Conservation (phyloP, 768 basidiomycete genomes). For the Mycena vitilis region DNA sequence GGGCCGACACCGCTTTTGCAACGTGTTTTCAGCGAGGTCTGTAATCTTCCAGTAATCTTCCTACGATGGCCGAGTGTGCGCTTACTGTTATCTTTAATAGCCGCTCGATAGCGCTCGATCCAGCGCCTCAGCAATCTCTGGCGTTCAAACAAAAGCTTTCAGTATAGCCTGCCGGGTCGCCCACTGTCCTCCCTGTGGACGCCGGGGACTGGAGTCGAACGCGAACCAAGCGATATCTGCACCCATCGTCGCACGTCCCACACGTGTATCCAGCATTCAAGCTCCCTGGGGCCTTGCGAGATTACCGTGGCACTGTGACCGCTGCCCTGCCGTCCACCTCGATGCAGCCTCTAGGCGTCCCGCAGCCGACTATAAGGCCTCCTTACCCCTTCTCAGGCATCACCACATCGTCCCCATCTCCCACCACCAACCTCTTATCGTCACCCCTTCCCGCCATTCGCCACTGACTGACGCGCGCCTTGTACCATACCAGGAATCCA, state of each 20-base stretch:
- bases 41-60: slow-evolving; percentile 8
- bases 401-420: no score
- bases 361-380: slow-evolving; percentile 26
- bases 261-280: slow-evolving; percentile 23
- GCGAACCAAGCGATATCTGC: not conserved
- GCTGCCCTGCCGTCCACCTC: slow-evolving; percentile 25
- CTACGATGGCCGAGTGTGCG: slow-evolving; percentile 13
- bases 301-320: slow-evolving; percentile 31
- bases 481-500: slow-evolving; percentile 4
- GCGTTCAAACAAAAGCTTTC: not conserved
- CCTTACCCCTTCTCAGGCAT: not conserved
- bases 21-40: slow-evolving; percentile 28
- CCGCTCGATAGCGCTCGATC: not conserved
- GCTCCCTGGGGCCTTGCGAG: slow-evolving; percentile 28
- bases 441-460: not conserved
- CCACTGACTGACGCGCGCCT: not conserved
- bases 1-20: slow-evolving; percentile 20
- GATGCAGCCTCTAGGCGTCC: slow-evolving; percentile 32
- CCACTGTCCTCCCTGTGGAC: not conserved
- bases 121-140: not conserved
- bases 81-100: slow-evolving; percentile 22
- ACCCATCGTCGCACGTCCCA: not conserved
- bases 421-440: not conserved
- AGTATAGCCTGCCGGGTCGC: not conserved
- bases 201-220: slow-evolving; percentile 5